A percentile compares a stretch with the other conserved stretches of the same genome.
Evolutionary conservation across 75 land plant species (phyloP).

Genomic region (Pseudotsuga menziesii): DNA sequence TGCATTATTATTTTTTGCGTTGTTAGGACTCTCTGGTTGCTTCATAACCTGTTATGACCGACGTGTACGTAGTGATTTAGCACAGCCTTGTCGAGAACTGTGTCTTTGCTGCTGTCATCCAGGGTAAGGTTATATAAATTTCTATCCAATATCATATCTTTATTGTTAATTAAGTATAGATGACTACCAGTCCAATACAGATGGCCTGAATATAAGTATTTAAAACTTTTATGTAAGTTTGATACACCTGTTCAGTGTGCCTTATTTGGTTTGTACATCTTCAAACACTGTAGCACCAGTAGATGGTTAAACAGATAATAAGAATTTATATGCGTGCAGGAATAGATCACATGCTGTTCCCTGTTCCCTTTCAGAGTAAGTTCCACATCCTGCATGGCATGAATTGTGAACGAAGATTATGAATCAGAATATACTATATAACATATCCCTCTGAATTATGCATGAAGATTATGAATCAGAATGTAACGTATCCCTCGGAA

Average conservation of each 20-base stretch:
- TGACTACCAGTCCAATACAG: not conserved
- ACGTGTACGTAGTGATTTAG: conserved; percentile 84
- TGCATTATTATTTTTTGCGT: conserved; percentile 79
- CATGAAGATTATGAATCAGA: too few relatives aligned
- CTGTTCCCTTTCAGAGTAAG: not conserved
- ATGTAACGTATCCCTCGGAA: too few relatives aligned
- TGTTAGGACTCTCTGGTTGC: conserved; percentile 90
- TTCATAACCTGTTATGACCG: conserved; percentile 95
- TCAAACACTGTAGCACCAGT: not conserved
- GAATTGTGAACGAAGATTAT: not conserved
- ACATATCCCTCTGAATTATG: not conserved
- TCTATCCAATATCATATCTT: not conserved
- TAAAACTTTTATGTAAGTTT: not conserved
- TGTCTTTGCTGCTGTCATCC: conserved; percentile 97
- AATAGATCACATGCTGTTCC: not conserved
- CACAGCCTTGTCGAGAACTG: conserved; percentile 92
- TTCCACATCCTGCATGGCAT: not conserved
- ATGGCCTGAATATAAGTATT: not conserved
- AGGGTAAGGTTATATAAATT: conserved; percentile 38
- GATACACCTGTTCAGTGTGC: not conserved
- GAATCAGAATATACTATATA: not conserved
- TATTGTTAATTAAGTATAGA: not conserved
- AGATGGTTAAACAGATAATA: not conserved
- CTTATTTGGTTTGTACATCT: not conserved
- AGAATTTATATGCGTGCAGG: not conserved